phyloP scores from a whole-genome alignment of 306 rosid species.

The Quercus variabilis region DNA sequence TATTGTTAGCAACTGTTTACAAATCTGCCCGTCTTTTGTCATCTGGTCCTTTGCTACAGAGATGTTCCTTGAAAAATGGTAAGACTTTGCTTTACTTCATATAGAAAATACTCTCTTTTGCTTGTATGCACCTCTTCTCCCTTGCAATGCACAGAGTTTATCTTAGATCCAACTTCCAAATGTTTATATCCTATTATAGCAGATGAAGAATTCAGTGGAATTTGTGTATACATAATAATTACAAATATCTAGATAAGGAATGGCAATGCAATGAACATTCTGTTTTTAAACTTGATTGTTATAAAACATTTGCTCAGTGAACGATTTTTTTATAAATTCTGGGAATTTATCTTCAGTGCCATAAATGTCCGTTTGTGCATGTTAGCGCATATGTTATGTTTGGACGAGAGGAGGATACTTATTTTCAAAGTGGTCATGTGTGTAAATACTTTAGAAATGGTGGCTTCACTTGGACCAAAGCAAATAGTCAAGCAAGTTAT shows the following conservation, averaged over 20 bases:
- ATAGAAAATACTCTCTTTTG: background rate
- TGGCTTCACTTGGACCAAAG: background rate
- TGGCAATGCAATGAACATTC: background rate
- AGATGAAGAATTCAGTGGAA: background rate
- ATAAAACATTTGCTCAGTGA: background rate
- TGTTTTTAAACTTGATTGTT: background rate
- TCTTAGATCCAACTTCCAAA: background rate
- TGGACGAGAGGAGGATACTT: background rate
- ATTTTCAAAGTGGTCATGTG: background rate
- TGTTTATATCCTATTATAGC: background rate
- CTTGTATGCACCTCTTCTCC: background rate
- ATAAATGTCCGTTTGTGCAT: background rate
- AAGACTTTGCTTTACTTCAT: slow-evolving; percentile 17
- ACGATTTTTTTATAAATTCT: background rate
- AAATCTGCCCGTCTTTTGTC: slow-evolving; percentile 81
- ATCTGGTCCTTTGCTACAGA: slow-evolving; percentile 61
- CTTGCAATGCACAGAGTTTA: background rate
- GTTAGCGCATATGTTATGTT: background rate
- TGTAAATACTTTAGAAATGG: background rate
- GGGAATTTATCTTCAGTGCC: background rate
- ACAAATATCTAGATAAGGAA: background rate
- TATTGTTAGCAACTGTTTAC: slow-evolving; percentile 70
- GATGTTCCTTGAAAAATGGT: slow-evolving; percentile 78
- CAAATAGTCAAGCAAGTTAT: background rate
- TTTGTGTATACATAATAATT: background rate